A percentile compares a stretch with the other conserved stretches of the same genome.
These are phyloP conservation scores for Gossypium arboreum DNA, from an alignment of 345 rosid species.

Conservation along the genomic window DNA sequence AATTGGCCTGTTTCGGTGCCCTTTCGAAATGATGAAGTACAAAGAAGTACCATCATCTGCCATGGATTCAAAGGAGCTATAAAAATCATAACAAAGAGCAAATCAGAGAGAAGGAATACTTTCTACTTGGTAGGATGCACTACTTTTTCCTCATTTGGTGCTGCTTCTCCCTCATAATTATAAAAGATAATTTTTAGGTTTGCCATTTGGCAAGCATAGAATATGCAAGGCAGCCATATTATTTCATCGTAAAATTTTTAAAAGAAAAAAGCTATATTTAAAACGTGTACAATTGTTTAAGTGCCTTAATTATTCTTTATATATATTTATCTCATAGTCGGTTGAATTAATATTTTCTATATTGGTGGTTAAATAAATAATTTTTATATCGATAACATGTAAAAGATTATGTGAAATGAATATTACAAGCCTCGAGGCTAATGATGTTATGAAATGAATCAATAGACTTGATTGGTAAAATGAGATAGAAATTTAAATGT, in stretches of 20 bases:
- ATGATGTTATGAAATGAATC: no score
- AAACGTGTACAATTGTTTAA: no score
- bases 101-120: background rate
- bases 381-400: no score
- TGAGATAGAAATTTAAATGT: no score
- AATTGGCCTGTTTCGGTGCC: background rate
- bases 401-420: no score
- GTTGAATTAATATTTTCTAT: background rate
- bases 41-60: background rate
- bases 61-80: background rate
- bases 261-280: no score
- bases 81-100: background rate
- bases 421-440: accelerated
- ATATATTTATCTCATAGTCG: no score
- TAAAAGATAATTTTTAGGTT: background rate
- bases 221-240: background rate
- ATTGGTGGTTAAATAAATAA: no score
- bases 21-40: background rate
- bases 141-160: background rate
- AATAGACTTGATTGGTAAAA: no score
- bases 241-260: background rate
- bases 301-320: no score
- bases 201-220: background rate
- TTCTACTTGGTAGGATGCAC: background rate
- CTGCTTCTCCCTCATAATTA: background rate